Percentiles rank a stretch among this genome's conserved stretches.
Conservation (phyloP, 768 basidiomycete species). For the Exsudoporus frostii region DNA sequence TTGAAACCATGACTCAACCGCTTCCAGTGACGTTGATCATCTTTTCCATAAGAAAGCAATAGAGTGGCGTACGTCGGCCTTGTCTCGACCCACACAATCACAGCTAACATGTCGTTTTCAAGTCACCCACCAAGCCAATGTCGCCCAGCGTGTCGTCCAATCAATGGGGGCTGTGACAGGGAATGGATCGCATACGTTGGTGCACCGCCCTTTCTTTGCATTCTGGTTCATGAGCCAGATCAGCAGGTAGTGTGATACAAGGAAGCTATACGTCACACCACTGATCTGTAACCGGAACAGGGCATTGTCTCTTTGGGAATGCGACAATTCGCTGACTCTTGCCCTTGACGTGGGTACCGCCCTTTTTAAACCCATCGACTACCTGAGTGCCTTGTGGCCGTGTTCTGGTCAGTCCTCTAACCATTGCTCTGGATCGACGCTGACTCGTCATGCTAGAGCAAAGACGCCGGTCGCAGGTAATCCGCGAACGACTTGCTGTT, state of each 20-base stretch:
- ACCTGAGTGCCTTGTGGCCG: constrained; percentile 61
- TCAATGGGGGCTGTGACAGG: constrained; percentile 63
- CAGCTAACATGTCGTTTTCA: constrained; percentile 8
- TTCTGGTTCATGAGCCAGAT: constrained; percentile 80
- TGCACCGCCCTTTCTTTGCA: constrained; percentile 61
- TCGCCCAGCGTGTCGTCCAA: constrained; percentile 57
- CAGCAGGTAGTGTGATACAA: constrained; percentile 39
- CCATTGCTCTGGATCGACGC: not conserved
- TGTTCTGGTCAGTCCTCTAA: constrained; percentile 46
- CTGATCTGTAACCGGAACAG: constrained; percentile 32
- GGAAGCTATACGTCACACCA: constrained; percentile 2
- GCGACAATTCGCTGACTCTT: constrained; percentile 53
- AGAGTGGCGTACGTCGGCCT: constrained; percentile 58
- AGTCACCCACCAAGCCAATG: constrained; percentile 61
- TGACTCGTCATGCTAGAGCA: constrained; percentile 40
- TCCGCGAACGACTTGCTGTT: constrained; percentile 44
- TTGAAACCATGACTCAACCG: not conserved
- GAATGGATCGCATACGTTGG: constrained; percentile 41
- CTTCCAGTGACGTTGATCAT: constrained; percentile 40
- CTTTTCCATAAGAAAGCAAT: constrained; percentile 56
- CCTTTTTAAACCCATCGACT: constrained; percentile 59
- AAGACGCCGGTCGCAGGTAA: constrained; percentile 43
- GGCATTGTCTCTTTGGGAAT: constrained; percentile 57
- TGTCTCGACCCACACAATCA: constrained; percentile 4
- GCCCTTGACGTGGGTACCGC: constrained; percentile 63